phyloP scores from a whole-genome alignment of 139 green algal genomes.

The Chlorella sp. region DNA sequence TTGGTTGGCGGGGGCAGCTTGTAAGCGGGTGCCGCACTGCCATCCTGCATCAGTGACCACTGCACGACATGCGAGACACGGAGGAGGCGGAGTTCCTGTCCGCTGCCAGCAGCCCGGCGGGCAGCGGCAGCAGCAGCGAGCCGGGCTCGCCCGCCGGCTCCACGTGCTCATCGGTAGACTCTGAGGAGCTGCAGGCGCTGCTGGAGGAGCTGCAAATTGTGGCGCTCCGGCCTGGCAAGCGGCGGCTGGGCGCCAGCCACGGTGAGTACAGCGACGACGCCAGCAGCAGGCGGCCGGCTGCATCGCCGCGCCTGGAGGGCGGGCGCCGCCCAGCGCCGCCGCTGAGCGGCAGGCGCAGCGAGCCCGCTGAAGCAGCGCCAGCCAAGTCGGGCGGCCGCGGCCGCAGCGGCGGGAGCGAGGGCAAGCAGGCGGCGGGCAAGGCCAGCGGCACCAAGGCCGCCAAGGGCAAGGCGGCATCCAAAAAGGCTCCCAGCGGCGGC shows the following conservation, averaged over 20 bases:
- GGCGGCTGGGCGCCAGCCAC: slow-evolving; percentile 11
- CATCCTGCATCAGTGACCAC: neutral
- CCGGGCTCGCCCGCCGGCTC: neutral
- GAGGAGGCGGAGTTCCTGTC: neutral
- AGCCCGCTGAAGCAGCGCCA: neutral
- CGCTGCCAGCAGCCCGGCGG: neutral
- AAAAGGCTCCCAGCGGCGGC: neutral
- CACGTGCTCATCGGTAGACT: slow-evolving; percentile 7
- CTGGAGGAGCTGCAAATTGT: slow-evolving; percentile 17
- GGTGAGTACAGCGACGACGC: neutral
- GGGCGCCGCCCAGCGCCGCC: no score
- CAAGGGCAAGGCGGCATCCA: neutral
- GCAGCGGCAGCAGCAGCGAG: no score
- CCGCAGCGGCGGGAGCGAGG: neutral
- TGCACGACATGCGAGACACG: neutral
- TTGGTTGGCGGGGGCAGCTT: no score
- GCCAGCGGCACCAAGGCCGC: neutral
- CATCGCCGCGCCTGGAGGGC: neutral
- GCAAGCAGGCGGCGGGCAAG: neutral
- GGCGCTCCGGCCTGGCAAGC: neutral
- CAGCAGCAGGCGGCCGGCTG: neutral
- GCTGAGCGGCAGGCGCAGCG: neutral
- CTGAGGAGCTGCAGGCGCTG: slow-evolving; percentile 21
- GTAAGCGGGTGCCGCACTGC: neutral
- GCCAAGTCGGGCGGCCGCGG: neutral